A percentile compares a stretch with the other conserved stretches of the same genome.
Conservation (phyloP, 1,139 yeast species). For the Saccharomyces hybrid region DNA sequence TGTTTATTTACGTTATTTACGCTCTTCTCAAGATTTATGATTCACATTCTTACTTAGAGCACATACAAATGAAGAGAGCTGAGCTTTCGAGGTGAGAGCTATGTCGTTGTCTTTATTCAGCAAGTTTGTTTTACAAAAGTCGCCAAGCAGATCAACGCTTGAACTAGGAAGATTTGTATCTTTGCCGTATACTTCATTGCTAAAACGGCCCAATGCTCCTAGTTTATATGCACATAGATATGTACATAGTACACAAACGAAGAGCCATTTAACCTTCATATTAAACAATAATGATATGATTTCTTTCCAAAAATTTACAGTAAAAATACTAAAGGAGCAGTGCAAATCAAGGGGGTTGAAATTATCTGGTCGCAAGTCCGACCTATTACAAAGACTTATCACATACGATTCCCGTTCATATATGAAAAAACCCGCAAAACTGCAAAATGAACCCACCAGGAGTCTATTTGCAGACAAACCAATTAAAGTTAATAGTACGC, state of each 20-base stretch:
- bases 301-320: slow-evolving; percentile 31
- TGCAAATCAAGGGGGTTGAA: slow-evolving; percentile 50
- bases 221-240: slow-evolving; percentile 15
- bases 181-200: not conserved
- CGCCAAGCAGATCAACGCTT: not conserved
- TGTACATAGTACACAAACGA: slow-evolving; percentile 38
- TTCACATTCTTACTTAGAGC: not conserved
- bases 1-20: not conserved
- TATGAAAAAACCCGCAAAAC: not conserved
- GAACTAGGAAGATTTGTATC: not conserved
- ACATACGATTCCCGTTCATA: not conserved
- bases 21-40: not conserved
- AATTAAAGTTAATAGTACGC: not conserved
- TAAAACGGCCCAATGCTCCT: not conserved
- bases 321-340: slow-evolving; percentile 44
- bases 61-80: not conserved
- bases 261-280: slow-evolving; percentile 33
- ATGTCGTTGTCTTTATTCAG: not conserved
- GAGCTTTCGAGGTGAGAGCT: not conserved
- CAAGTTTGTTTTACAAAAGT: not conserved
- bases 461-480: not conserved
- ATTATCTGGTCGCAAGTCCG: slow-evolving; percentile 49
- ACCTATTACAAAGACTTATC: slow-evolving; percentile 43
- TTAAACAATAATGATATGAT: slow-evolving; percentile 17
- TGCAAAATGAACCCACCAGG: not conserved